Evolutionary conservation across 2,329 filamentous ascomycete genomes (phyloP).

Genomic region (Emergomyces orientalis): DNA sequence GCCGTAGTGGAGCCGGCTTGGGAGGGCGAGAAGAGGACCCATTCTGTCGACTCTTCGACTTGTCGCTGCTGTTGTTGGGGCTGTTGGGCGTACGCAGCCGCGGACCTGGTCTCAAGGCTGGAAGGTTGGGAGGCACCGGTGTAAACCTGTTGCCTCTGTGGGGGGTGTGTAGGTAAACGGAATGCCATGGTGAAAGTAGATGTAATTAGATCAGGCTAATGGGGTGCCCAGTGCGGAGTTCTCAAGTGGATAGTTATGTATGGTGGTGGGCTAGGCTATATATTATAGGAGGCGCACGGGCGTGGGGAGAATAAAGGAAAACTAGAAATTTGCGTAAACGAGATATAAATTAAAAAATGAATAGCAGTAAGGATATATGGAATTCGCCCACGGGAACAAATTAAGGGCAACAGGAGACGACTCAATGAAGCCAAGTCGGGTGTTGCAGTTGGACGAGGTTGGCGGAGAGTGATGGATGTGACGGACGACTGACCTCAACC

Average conservation of each 20-base stretch:
- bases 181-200: slow-evolving; percentile 27
- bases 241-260: background rate
- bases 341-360: background rate
- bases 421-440: background rate
- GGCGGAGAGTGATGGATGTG: background rate
- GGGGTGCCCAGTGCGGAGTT: background rate
- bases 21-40: slow-evolving; percentile 84
- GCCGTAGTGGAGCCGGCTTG: slow-evolving; percentile 48
- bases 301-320: background rate
- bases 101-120: slow-evolving; percentile 21
- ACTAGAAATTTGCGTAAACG: background rate
- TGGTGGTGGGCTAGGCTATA: background rate
- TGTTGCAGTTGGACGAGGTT: background rate
- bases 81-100: slow-evolving; percentile 6
- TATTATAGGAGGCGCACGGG: background rate
- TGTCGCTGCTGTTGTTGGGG: slow-evolving; percentile 26
- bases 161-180: slow-evolving; percentile 29
- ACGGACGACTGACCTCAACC: background rate
- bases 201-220: background rate
- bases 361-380: background rate
- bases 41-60: slow-evolving; percentile 74
- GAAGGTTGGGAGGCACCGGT: slow-evolving; percentile 17
- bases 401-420: background rate
- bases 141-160: slow-evolving; percentile 29
- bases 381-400: background rate